A percentile compares a stretch with the other conserved stretches of the same genome.
Evolutionary conservation across 305 asterid genomes (phyloP).

Genomic region (Solanum hybrid): DNA sequence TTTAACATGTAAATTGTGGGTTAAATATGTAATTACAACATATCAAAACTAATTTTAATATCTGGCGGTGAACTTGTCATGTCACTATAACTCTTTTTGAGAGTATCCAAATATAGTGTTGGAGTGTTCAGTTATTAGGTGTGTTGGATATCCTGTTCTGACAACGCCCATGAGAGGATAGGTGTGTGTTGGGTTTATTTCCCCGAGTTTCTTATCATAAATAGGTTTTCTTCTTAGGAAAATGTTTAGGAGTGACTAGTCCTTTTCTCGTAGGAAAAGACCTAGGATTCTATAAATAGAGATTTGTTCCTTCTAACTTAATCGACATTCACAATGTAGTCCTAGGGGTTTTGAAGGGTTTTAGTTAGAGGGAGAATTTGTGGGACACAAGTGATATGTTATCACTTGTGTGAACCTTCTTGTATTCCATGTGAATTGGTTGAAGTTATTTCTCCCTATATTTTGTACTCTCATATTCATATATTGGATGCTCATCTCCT

Average conservation of each 20-base stretch:
- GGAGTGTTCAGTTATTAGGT: not conserved
- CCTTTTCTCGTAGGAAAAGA: not conserved
- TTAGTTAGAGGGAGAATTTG: not conserved
- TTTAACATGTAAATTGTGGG: not conserved
- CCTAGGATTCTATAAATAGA: no score
- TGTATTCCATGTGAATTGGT: no score
- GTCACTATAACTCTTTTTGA: not conserved
- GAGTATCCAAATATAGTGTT: not conserved
- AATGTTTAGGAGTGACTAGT: not conserved
- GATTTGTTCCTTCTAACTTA: no score
- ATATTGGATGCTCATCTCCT: no score
- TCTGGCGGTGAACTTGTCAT: not conserved
- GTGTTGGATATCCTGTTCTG: not conserved
- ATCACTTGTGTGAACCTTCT: not conserved
- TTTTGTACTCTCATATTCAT: no score
- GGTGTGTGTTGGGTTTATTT: not conserved
- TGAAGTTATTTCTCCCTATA: not conserved
- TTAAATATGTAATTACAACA: not conserved
- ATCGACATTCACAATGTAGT: not conserved
- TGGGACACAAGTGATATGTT: not conserved
- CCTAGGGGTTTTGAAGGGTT: not conserved
- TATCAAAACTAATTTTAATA: not conserved
- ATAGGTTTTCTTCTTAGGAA: not conserved
- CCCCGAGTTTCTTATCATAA: not conserved
- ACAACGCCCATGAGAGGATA: not conserved